Base-by-base conservation (phyloP, 2,329 filamentous ascomycete genomes). In the Microsporum ferrugineum region DNA sequence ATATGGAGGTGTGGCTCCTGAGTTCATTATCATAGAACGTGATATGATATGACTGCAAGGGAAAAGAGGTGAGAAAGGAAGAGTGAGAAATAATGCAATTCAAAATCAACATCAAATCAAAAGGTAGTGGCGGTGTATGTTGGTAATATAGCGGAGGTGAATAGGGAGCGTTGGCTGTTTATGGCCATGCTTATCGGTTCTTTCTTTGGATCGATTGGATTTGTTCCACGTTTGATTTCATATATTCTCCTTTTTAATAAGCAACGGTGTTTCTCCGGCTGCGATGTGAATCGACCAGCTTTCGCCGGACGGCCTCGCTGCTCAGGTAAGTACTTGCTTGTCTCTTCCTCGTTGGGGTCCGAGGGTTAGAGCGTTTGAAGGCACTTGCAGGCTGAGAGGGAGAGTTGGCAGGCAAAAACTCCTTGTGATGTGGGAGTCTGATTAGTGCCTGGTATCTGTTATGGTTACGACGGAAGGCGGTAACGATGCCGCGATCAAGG, bases 401-500 rank as follows among this genome's bases (percentile, higher is more conserved):
- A 3, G 75, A 76, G 60, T 76, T 76, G 45, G 75, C 72, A 5
- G 75, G 73, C 72, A 77, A 73, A 64, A 77, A 73, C 66, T 77
- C 72, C 57, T 72, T 71, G 64, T 78, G 73, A 61, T 77, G 73
- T 31, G 75, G 77, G 78, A 72, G 71, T 65, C 78, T 75, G 67
- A 79, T 74, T 68, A 78, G 68, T 63, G 78, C 70, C 67, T 80
- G 73, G 69, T 82, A 76, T 64, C 76, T 72, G 69, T 75, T 76
- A 67, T 81, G 78, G 64, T 82, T 82, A 47, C 77, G 79, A 61
- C 88, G 88, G 79, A 94, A 95, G 0, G 88, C 87, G 41, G 88
- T 88, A 39, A 94, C 88, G 12, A 87, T 83, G 61, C 85, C 82
- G 65, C 84, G 82, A 68, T 87, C 84, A 43, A 91, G 83, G 66